Percentiles rank a stretch among this genome's conserved stretches.
These are phyloP conservation scores for Botrytis cinerea DNA, from an alignment of 2,329 filamentous ascomycete genomes.

Conservation along the genomic window DNA sequence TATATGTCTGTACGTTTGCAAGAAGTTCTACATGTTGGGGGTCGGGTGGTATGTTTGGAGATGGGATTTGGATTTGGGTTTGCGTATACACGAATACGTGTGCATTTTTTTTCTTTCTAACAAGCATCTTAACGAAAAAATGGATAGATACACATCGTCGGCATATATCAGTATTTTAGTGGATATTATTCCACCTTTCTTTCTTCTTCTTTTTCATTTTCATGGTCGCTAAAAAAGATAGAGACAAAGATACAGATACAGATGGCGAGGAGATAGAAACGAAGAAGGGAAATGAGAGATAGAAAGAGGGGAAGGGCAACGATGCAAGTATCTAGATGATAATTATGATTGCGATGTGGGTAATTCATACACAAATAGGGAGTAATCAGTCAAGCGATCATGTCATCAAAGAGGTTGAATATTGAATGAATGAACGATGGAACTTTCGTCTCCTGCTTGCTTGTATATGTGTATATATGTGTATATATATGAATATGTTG, in stretches of 20 bases:
- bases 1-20: not conserved
- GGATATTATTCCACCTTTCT: not conserved
- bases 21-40: not conserved
- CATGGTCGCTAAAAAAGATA: not conserved
- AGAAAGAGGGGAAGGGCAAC: not conserved
- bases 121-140: not conserved
- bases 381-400: not conserved
- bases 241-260: not conserved
- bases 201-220: not conserved
- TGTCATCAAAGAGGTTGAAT: not conserved
- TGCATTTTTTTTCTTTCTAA: too few species aligned
- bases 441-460: too few species aligned
- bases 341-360: not conserved
- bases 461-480: not conserved
- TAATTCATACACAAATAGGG: not conserved
- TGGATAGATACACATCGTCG: not conserved
- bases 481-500: too few species aligned
- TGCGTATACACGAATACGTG: not conserved
- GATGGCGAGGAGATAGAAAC: not conserved
- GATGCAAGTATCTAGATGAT: not conserved
- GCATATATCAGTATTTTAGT: not conserved
- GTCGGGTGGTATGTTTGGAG: not conserved
- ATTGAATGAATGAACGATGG: not conserved
- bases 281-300: not conserved
- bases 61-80: not conserved